Evolutionary conservation across 2,329 filamentous ascomycete genomes (phyloP).

Genomic region (Cladosporium sp.): DNA sequence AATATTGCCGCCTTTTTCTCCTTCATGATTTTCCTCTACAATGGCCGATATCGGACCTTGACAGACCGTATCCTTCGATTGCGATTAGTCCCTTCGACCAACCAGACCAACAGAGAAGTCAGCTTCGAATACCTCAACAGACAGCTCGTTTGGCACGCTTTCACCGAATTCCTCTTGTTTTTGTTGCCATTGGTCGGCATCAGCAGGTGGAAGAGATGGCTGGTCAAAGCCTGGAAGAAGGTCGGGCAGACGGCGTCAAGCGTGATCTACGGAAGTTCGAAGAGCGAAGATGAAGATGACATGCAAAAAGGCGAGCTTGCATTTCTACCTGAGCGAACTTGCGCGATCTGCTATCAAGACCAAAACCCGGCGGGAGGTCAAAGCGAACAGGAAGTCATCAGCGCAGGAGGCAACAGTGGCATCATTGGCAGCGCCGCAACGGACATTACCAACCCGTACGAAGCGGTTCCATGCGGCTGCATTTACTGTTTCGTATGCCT

Average conservation of each 20-base stretch:
- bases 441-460: slow-evolving; percentile 94
- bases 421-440: slow-evolving; percentile 85
- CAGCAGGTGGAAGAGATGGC: slow-evolving; percentile 84
- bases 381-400: slow-evolving; percentile 71
- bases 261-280: slow-evolving; percentile 33
- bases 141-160: slow-evolving; percentile 98
- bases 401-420: slow-evolving; percentile 53
- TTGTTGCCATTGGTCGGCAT: slow-evolving; percentile 95
- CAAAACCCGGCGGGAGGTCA: slow-evolving; percentile 65
- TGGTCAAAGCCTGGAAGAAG: slow-evolving; percentile 81
- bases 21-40: slow-evolving; percentile 86
- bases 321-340: slow-evolving; percentile 89
- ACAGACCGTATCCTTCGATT: slow-evolving; percentile 81
- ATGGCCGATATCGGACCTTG: slow-evolving; percentile 86
- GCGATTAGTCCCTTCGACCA: slow-evolving; percentile 78
- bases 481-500: slow-evolving; percentile 96
- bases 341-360: slow-evolving; percentile 94
- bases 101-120: slow-evolving; percentile 83
- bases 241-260: slow-evolving; percentile 59
- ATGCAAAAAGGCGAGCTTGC: slow-evolving; percentile 61
- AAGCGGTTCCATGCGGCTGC: slow-evolving; percentile 82
- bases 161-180: slow-evolving; percentile 97
- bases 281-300: slow-evolving; percentile 42
- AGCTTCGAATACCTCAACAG: slow-evolving; percentile 97
- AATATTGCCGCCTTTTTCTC: slow-evolving; percentile 77